phyloP scores from a whole-genome alignment of 768 basidiomycete genomes.

The Chalciporus sphaerocephalus region DNA sequence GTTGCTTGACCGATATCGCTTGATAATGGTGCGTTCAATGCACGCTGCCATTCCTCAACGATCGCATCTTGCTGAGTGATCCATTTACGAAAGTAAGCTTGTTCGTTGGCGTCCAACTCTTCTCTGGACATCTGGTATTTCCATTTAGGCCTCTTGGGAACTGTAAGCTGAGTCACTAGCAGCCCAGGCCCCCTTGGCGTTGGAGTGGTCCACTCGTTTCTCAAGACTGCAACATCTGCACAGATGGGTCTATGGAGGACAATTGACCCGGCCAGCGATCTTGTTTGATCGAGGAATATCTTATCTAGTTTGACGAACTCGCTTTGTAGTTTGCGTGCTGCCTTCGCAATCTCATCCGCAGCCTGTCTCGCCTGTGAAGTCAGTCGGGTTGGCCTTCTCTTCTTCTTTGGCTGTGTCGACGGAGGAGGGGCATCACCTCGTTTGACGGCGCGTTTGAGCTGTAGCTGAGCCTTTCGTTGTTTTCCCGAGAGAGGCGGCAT shows the following conservation, averaged over 20 bases:
- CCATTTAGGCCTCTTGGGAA: constrained; percentile 81
- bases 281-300: constrained; percentile 58
- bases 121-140: constrained; percentile 79
- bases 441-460: constrained; percentile 80
- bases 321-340: constrained; percentile 58
- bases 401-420: constrained; percentile 18
- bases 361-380: constrained; percentile 5
- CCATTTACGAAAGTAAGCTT: constrained; percentile 80
- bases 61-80: constrained; percentile 56
- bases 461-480: constrained; percentile 66
- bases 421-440: constrained; percentile 59
- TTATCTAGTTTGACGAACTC: constrained; percentile 61
- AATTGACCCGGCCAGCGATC: constrained; percentile 48
- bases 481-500: constrained; percentile 46
- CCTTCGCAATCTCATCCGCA: constrained; percentile 35
- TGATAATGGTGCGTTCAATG: constrained; percentile 5
- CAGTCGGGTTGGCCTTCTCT: constrained; percentile 1
- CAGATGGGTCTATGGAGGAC: constrained; percentile 56
- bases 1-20: constrained; percentile 5
- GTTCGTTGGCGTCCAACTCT: constrained; percentile 88
- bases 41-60: constrained; percentile 49
- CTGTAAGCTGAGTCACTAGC: constrained; percentile 2
- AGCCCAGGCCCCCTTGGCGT: background rate
- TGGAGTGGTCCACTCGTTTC: constrained; percentile 7
- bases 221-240: constrained; percentile 36